Conservation (phyloP, 23 red algal species). For the Gracilaria domingensis region DNA sequence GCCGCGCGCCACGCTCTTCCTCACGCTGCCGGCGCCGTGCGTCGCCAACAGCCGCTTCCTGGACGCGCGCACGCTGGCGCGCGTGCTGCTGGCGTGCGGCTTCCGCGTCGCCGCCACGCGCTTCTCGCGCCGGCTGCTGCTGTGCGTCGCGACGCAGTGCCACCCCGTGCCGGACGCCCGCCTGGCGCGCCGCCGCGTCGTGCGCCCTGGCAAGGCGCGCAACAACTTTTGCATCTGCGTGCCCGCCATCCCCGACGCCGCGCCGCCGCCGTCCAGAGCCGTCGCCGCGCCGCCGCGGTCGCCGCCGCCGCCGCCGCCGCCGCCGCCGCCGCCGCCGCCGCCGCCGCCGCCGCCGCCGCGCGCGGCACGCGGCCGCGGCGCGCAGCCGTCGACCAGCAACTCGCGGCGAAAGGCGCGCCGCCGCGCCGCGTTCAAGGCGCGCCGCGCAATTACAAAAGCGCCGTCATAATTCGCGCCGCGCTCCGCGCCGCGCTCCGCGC, state of each 20-base stretch:
- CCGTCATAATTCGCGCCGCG: not conserved
- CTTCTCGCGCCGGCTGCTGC: conserved; percentile 34
- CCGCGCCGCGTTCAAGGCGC: not conserved
- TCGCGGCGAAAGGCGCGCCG: too few species aligned
- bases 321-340: too few species aligned
- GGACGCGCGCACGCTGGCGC: conserved; percentile 3
- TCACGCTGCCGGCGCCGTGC: conserved; percentile 53
- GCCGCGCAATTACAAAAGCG: not conserved
- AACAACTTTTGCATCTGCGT: conserved; percentile 68
- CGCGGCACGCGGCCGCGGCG: too few species aligned
- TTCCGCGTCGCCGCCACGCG: not conserved
- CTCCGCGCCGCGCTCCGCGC: not conserved
- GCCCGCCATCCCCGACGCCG: not conserved
- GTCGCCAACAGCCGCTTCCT: conserved; percentile 50
- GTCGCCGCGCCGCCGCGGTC: not conserved
- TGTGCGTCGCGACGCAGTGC: not conserved
- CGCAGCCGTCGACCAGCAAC: too few species aligned
- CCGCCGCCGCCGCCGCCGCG: too few species aligned
- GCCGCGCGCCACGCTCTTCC: not conserved
- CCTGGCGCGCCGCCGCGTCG: not conserved
- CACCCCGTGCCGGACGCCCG: not conserved
- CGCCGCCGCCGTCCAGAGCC: not conserved
- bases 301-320: not conserved
- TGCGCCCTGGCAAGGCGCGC: conserved; percentile 10
- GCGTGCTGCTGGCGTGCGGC: conserved; percentile 36